phyloP scores from a whole-genome alignment of 2,329 filamentous ascomycete species.

The Cordyceps fumosorosea region DNA sequence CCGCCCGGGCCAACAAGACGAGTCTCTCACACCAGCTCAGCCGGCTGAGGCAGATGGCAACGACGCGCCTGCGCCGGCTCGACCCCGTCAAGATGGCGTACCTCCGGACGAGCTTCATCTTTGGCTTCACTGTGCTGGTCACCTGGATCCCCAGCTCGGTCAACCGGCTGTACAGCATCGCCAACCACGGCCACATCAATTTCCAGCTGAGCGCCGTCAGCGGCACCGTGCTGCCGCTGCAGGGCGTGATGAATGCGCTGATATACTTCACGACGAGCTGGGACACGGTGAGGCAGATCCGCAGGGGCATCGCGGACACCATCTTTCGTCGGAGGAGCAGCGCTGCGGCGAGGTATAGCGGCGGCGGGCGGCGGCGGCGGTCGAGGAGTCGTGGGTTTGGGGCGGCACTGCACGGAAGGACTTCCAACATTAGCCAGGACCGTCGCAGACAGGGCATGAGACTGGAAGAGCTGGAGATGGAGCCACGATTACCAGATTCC shows the following conservation, averaged over 20 bases:
- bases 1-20: background rate
- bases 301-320: constrained; percentile 15
- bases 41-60: constrained; percentile 23
- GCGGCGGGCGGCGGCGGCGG: background rate
- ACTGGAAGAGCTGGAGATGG: constrained; percentile 4
- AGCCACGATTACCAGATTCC: background rate
- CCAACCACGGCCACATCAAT: constrained; percentile 40
- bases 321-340: constrained; percentile 7
- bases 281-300: constrained; percentile 26
- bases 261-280: constrained; percentile 67
- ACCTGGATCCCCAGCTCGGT: constrained; percentile 62
- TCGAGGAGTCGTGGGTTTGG: background rate
- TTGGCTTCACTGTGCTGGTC: constrained; percentile 51
- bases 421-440: background rate
- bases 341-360: background rate
- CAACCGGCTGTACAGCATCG: constrained; percentile 65
- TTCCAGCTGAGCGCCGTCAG: constrained; percentile 64
- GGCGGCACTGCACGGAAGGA: background rate
- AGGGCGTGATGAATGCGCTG: constrained; percentile 73
- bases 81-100: constrained; percentile 55
- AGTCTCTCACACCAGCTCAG: constrained; percentile 1
- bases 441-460: background rate
- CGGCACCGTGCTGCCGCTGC: constrained; percentile 65
- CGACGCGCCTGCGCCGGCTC: constrained; percentile 26
- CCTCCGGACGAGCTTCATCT: constrained; percentile 54